phyloP scores from a whole-genome alignment of 2,329 filamentous ascomycete genomes.

The Xylaria sp. region DNA sequence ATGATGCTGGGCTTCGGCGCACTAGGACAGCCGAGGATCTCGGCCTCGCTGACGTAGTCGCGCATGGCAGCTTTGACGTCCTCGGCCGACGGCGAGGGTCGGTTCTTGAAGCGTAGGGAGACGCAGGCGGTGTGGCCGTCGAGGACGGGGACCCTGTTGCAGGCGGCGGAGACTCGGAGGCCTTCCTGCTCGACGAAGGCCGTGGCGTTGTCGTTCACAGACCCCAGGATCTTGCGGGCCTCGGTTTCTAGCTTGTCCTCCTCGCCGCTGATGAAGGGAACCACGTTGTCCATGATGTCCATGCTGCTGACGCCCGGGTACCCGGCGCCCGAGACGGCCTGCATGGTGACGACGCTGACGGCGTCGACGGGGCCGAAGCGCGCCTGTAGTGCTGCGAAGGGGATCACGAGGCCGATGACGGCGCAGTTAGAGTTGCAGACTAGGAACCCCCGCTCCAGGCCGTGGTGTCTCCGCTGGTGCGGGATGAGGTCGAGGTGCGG shows the following conservation, averaged over 20 bases:
- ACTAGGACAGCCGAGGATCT: conserved; percentile 85
- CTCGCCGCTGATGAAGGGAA: conserved; percentile 92
- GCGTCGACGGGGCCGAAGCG: conserved; percentile 84
- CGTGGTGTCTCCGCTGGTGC: conserved; percentile 81
- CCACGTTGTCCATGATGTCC: conserved; percentile 96
- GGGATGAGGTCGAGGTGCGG: conserved; percentile 86
- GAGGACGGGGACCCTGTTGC: conserved; percentile 93
- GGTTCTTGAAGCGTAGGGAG: conserved; percentile 81
- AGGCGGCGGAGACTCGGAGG: conserved; percentile 84
- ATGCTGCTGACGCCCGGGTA: conserved; percentile 91
- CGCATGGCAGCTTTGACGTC: conserved; percentile 82
- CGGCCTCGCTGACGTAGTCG: conserved; percentile 82
- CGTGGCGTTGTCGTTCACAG: conserved; percentile 74
- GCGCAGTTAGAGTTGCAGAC: conserved; percentile 99
- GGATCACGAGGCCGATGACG: conserved; percentile 94
- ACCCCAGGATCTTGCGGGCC: conserved; percentile 91
- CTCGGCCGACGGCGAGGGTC: conserved; percentile 77
- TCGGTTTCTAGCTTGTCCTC: conserved; percentile 97
- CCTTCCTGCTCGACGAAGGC: conserved; percentile 79
- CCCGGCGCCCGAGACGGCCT: conserved; percentile 92
- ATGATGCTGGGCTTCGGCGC: conserved; percentile 84
- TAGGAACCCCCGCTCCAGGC: conserved; percentile 84
- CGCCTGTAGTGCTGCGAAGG: conserved; percentile 88
- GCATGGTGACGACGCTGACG: conserved; percentile 87
- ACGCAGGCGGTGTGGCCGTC: conserved; percentile 98